These are phyloP conservation scores for Cylindrotheca fusiformis DNA, from an alignment of 108 stramenopile species.

Conservation along the genomic window DNA sequence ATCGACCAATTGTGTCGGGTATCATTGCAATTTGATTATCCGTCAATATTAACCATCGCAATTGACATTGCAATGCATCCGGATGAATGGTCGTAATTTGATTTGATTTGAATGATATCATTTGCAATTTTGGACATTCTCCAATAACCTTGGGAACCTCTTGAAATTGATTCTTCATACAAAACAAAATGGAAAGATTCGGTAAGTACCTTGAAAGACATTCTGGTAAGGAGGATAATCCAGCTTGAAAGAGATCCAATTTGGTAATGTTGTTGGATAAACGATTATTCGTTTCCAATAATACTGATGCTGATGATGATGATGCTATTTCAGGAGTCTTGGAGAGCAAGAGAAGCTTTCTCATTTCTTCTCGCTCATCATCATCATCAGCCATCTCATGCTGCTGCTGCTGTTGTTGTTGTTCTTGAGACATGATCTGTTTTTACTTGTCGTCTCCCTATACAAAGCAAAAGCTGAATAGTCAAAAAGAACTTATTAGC, in stretches of 20 bases:
- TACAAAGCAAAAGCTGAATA: no score
- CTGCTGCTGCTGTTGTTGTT: no score
- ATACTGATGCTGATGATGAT: no score
- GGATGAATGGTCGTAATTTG: slow-evolving; percentile 44
- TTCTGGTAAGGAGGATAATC: slow-evolving; percentile 32
- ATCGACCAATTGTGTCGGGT: slow-evolving; percentile 56
- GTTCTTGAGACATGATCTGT: no score
- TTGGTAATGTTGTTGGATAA: slow-evolving; percentile 21
- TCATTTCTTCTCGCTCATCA: background rate
- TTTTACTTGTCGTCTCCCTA: no score
- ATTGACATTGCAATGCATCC: slow-evolving; percentile 48
- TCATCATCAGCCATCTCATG: no score
- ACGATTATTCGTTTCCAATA: no score
- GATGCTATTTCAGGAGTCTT: background rate
- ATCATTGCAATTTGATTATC: slow-evolving; percentile 44
- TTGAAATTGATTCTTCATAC: slow-evolving; percentile 53
- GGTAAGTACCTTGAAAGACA: slow-evolving; percentile 34
- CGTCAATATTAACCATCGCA: slow-evolving; percentile 70
- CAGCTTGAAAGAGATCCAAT: slow-evolving; percentile 47
- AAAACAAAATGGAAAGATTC: slow-evolving; percentile 61
- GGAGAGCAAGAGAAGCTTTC: background rate
- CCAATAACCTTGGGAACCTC: slow-evolving; percentile 53
- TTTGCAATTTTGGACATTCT: slow-evolving; percentile 48
- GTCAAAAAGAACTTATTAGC: no score
- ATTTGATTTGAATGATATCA: slow-evolving; percentile 68